phyloP scores from a whole-genome alignment of 805 yeast species.

The Candida quercuum region DNA sequence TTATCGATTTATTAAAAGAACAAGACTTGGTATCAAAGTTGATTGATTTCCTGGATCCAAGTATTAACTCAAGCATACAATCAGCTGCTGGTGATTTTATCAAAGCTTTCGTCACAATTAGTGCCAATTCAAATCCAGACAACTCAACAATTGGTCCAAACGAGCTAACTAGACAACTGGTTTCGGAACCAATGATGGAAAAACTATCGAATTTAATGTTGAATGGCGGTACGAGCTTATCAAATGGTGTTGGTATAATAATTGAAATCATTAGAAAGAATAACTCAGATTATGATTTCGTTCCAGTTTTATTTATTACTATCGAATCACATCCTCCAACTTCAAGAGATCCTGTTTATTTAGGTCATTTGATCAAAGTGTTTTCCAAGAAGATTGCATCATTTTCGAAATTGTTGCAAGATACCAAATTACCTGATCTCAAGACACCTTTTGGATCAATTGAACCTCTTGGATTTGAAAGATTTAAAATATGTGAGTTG shows the following conservation, averaged over 20 bases:
- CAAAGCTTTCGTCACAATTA: constrained; percentile 88
- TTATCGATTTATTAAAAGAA: constrained; percentile 66
- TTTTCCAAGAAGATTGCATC: constrained; percentile 71
- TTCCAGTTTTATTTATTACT: constrained; percentile 78
- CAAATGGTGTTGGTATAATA: constrained; percentile 91
- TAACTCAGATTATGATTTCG: constrained; percentile 90
- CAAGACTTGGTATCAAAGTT: constrained; percentile 73
- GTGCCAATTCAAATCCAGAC: constrained; percentile 87
- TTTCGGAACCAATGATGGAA: constrained; percentile 63
- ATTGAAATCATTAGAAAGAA: constrained; percentile 93
- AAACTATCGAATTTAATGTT: constrained; percentile 74
- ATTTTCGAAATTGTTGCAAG: constrained; percentile 57
- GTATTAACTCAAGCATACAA: constrained; percentile 65
- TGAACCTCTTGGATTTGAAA: constrained; percentile 83
- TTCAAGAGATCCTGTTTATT: constrained; percentile 85
- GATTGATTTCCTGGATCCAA: constrained; percentile 65
- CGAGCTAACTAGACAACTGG: constrained; percentile 86
- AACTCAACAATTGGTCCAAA: constrained; percentile 95
- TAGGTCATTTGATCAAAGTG: constrained; percentile 77
- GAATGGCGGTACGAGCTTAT: constrained; percentile 77
- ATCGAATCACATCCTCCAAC: constrained; percentile 89
- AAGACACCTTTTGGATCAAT: constrained; percentile 61
- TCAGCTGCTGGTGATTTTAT: constrained; percentile 94
- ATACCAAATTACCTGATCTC: constrained; percentile 31
- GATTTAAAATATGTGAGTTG: constrained; percentile 85